Conservation (phyloP, 352 stramenopile species). For the Phytophthora rubi region DNA sequence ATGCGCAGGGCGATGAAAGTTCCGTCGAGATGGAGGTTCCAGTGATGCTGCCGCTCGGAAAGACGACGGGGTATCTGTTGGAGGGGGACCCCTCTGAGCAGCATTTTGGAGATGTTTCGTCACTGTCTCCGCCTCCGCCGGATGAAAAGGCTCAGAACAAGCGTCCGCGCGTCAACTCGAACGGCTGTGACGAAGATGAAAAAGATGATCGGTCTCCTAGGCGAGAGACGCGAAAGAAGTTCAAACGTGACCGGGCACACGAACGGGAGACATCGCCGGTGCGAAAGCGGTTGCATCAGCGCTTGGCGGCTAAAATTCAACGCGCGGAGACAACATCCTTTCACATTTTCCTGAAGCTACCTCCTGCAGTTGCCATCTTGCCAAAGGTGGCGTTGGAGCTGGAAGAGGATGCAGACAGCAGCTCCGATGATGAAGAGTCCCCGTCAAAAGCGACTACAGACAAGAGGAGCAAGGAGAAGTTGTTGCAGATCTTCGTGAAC, state of each 20-base stretch:
- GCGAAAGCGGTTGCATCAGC: slow-evolving; percentile 60
- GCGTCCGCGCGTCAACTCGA: slow-evolving; percentile 22
- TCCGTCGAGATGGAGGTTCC: slow-evolving; percentile 82
- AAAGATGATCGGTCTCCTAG: slow-evolving; percentile 35
- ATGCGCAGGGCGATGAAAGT: slow-evolving; percentile 53
- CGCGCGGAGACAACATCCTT: slow-evolving; percentile 59
- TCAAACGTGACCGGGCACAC: slow-evolving; percentile 41
- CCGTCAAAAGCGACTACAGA: background rate
- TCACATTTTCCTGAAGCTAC: slow-evolving; percentile 71
- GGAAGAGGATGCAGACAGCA: slow-evolving; percentile 52
- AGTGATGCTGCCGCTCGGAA: slow-evolving; percentile 64
- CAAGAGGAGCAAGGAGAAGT: slow-evolving; percentile 23
- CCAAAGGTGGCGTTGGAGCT: slow-evolving; percentile 75
- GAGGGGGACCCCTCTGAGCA: slow-evolving; percentile 40
- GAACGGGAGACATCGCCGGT: slow-evolving; percentile 59
- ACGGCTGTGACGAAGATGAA: slow-evolving; percentile 21
- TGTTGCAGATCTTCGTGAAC: slow-evolving; percentile 70
- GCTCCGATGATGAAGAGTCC: slow-evolving; percentile 37
- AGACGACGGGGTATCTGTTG: slow-evolving; percentile 69
- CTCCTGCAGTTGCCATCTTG: slow-evolving; percentile 62
- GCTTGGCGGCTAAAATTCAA: slow-evolving; percentile 59
- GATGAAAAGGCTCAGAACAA: slow-evolving; percentile 59
- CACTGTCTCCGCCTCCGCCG: slow-evolving; percentile 66
- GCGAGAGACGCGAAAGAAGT: slow-evolving; percentile 34
- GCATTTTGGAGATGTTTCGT: slow-evolving; percentile 46